These are phyloP conservation scores for barrel medic (Medicago truncatula) DNA, from an alignment of 306 rosid genomes.

Conservation along the genomic window DNA sequence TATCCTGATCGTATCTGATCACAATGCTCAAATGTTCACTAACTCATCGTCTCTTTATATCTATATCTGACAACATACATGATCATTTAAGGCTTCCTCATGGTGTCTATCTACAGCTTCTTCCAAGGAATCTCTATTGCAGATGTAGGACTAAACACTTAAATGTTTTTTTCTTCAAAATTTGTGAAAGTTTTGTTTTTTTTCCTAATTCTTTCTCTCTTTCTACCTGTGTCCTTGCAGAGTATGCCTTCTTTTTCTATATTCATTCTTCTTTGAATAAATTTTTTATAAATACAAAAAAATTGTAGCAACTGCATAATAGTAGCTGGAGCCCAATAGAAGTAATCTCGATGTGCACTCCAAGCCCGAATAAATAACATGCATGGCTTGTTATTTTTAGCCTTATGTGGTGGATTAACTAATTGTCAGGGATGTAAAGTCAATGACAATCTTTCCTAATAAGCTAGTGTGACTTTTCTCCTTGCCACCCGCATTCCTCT, in stretches of 20 bases:
- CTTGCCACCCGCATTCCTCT: background rate
- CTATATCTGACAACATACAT: background rate
- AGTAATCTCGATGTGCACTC: background rate
- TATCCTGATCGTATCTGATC: background rate
- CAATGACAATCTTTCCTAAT: background rate
- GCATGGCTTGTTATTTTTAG: background rate
- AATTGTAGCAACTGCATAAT: background rate
- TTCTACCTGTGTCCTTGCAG: background rate
- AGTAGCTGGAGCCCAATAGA: background rate
- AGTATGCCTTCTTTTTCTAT: background rate
- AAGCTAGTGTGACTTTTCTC: constrained; percentile 2
- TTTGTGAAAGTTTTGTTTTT: background rate
- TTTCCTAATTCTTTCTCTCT: background rate
- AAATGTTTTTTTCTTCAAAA: background rate
- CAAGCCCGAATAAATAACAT: background rate
- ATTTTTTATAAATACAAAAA: background rate
- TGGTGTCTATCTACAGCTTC: constrained; percentile 7
- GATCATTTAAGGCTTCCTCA: background rate
- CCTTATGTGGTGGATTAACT: background rate
- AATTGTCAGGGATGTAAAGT: background rate
- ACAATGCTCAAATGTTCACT: background rate
- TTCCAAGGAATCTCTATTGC: constrained; percentile 1
- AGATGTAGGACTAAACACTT: background rate
- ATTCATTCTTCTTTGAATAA: background rate
- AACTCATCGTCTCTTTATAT: background rate